These are phyloP conservation scores for Russula virescens DNA, from an alignment of 768 basidiomycete species.

Conservation along the genomic window DNA sequence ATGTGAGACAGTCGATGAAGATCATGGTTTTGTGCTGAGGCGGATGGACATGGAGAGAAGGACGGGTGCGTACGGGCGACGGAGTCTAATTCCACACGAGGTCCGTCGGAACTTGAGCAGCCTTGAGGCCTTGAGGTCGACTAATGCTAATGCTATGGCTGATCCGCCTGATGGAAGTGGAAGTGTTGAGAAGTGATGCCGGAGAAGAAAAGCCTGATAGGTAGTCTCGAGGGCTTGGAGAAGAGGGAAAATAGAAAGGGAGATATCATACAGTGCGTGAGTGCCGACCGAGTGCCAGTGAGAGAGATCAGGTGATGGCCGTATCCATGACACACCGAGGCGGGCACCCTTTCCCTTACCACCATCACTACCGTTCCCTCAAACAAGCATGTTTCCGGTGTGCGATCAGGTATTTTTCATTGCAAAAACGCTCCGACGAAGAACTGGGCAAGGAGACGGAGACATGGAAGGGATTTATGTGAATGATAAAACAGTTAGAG, in stretches of 20 bases:
- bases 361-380: neutral
- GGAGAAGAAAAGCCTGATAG: neutral
- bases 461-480: neutral
- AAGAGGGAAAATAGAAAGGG: too few relatives aligned
- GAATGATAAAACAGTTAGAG: conserved; percentile 22
- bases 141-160: neutral
- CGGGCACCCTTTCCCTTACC: neutral
- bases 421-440: conserved; percentile 5
- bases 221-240: neutral
- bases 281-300: neutral
- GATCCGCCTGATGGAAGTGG: neutral
- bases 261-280: neutral
- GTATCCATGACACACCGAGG: neutral
- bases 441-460: conserved; percentile 7
- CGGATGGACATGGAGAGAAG: neutral
- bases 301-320: neutral
- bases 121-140: too few relatives aligned
- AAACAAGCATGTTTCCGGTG: neutral
- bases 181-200: neutral
- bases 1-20: conserved; percentile 6
- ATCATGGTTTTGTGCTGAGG: conserved; percentile 5
- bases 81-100: neutral
- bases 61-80: neutral
- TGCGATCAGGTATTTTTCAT: conserved; percentile 18
- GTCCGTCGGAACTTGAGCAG: conserved; percentile 4